Evolutionary conservation across 768 basidiomycete genomes (phyloP), one percentile per base, ranked within the genome.

Genomic region (Termitomyces sp.): DNA sequence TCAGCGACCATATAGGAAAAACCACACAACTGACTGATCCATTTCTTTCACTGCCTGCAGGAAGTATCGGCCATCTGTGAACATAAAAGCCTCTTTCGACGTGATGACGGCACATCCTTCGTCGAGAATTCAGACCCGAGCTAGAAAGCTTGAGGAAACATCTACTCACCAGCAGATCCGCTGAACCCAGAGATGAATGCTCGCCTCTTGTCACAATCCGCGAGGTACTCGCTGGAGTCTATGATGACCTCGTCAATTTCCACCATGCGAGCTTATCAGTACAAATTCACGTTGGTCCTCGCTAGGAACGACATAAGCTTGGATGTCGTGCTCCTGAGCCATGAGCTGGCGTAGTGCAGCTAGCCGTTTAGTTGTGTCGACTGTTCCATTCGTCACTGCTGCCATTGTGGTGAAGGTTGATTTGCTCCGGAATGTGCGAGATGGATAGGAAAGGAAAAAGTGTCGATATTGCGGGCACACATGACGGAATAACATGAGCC

Each of bases 1-100:
- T 45, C 18, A 45, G 54, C 8, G 36, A 46, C 51, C 47, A 50
- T n/a, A 15, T 2, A 28, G n/a, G 26, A 42, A 49, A 33, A 22
- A 24, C 39, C 20, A 28, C 5, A 49, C 44, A 6, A 64, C 84
- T 69, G 63, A 91, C 92, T 80, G 60, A 70, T 95, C 93, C 62
- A 99, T 75, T 72, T 99, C 92, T 61, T 94, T 82, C 59, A 81
- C 84, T 0, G 97, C 97, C 72, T 99, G 96, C 33, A 98, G 74
- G 67, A 90, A 97, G 68, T 99, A 99, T 46, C 96, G 76, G 3
- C 96, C 97, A 75, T 99, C 96, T 2, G 96, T 98, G 74, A 96
- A 98, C 50, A 97, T 77, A 60, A 78, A 85, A 0, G 94, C 95
- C 4, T 84, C 75, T 29, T 86, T 75, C 48, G 73, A 67, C 0